Base-by-base conservation (phyloP, 805 yeast species). In the Suhomyces canberraensis region DNA sequence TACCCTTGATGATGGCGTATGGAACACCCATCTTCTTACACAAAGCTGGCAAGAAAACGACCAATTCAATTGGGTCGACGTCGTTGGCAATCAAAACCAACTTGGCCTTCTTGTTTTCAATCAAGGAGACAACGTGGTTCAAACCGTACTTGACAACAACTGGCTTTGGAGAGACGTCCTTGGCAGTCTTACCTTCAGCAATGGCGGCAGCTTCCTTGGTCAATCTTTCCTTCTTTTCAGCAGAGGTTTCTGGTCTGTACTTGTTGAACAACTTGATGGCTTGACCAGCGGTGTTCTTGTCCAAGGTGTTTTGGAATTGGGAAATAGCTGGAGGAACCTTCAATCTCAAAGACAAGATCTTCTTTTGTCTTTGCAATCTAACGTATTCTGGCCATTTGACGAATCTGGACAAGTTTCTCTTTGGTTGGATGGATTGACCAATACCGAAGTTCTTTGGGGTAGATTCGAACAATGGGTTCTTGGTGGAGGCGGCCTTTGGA, bases 21-120 rank as follows among this genome's bases (percentile, higher is more conserved):
- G 98, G 98, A 52, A 93, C 90, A 76, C 97, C 98, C 95, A 91
- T 81, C 84, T 93, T 93, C 78, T 91, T 88, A 79, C 97, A 91
- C 66, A 91, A 81, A 73, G 98, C 97, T 67, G 98, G 98, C 60
- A 91, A 77, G 84, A 87, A 91, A 62, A 91, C 77, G 56, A 91
- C 98, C 66, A 91, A 79, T 78, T 91, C 98, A 65, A 91, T 86
- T 66, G 98, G 98, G 79, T 91, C 98, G 61, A 91, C 98, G 60
- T 91, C 98, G 78, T 91, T 84, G 69, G 98, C 98, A 63, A 91
- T 91, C 72, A 91, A 81, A 48, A 91, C 97, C 60, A 91, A 81
- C 75, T 88, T 87, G 56, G 96, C 95, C 83, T 91, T 91, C 85
- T 91, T 93, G 95, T 88, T 87, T 82, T 91, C 98, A 60, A 91